Evolutionary conservation across 2,329 filamentous ascomycete species (phyloP).

Genomic region (Fusarium sp.): DNA sequence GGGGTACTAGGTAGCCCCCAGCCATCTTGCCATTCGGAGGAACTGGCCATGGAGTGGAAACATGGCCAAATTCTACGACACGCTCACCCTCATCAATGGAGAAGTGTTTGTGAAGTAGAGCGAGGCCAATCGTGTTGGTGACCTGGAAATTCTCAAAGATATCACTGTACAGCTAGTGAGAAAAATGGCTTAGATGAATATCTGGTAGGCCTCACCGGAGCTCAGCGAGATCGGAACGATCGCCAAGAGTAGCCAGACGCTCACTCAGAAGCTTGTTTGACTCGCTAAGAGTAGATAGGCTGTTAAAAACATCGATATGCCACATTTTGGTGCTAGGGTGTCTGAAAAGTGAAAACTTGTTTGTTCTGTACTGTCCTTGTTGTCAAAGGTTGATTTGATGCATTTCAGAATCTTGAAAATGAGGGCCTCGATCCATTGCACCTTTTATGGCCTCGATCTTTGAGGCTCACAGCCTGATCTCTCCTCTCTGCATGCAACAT

Average conservation of each 20-base stretch:
- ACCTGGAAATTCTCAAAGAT: background rate
- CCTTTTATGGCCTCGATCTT: background rate
- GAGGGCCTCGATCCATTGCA: background rate
- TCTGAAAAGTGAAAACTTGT: background rate
- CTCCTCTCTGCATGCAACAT: background rate
- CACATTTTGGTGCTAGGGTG: background rate
- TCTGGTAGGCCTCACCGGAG: background rate
- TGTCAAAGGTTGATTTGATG: background rate
- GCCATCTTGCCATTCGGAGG: background rate
- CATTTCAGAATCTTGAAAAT: background rate
- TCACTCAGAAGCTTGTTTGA: conserved; percentile 2
- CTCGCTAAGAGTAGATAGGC: background rate
- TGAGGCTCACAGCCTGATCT: background rate
- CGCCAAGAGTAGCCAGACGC: background rate
- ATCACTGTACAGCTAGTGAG: background rate
- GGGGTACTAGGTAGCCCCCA: background rate
- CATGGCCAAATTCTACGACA: conserved; percentile 4
- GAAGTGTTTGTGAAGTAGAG: conserved; percentile 6
- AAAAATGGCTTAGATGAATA: rapidly evolving
- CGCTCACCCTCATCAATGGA: conserved; percentile 1
- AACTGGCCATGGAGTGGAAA: conserved; percentile 5
- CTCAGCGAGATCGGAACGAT: conserved; percentile 3
- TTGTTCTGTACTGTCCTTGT: background rate
- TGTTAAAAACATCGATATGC: conserved; percentile 6
- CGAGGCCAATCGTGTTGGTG: background rate